Percentiles rank a stretch among this genome's conserved stretches.
These are phyloP conservation scores for Apiospora phragmitis DNA, from an alignment of 2,329 filamentous ascomycete species.

Conservation along the genomic window DNA sequence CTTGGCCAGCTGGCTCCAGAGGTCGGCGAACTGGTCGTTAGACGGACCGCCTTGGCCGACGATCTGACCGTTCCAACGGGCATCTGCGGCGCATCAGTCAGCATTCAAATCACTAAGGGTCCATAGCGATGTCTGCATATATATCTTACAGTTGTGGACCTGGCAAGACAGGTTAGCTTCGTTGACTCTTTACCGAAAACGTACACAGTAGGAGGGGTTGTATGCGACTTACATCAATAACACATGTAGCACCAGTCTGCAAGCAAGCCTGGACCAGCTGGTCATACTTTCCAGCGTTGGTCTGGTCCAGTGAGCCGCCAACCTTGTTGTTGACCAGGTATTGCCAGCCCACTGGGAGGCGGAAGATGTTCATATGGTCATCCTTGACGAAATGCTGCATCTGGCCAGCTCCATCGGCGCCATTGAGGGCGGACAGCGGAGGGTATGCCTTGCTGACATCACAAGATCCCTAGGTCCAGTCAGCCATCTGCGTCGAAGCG, in stretches of 20 bases:
- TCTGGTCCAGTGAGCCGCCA: conserved; percentile 48
- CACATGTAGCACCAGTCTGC: conserved; percentile 55
- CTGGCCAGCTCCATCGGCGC: conserved; percentile 37
- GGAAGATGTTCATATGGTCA: conserved; percentile 56
- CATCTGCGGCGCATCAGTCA: conserved; percentile 29
- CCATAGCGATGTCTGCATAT: background rate
- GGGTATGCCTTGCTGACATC: conserved; percentile 13
- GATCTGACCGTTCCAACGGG: conserved; percentile 61
- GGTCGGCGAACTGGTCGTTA: conserved; percentile 55
- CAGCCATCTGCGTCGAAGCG: background rate
- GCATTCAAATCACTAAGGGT: conserved; percentile 6
- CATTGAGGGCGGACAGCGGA: conserved; percentile 17
- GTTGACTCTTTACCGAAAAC: background rate
- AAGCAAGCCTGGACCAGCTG: conserved; percentile 57
- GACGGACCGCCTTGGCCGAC: conserved; percentile 66
- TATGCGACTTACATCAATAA: conserved; percentile 45
- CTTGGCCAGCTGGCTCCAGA: conserved; percentile 60
- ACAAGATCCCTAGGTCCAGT: conserved; percentile 18
- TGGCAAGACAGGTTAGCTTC: background rate
- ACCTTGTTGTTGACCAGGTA: conserved; percentile 55
- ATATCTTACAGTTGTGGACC: conserved; percentile 47
- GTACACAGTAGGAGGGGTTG: too few species aligned
- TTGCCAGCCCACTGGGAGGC: conserved; percentile 61
- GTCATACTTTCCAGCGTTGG: conserved; percentile 53
- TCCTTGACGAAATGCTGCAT: conserved; percentile 58